Evolutionary conservation across 768 basidiomycete genomes (phyloP).

Genomic region (Podaxis mareebaensis): DNA sequence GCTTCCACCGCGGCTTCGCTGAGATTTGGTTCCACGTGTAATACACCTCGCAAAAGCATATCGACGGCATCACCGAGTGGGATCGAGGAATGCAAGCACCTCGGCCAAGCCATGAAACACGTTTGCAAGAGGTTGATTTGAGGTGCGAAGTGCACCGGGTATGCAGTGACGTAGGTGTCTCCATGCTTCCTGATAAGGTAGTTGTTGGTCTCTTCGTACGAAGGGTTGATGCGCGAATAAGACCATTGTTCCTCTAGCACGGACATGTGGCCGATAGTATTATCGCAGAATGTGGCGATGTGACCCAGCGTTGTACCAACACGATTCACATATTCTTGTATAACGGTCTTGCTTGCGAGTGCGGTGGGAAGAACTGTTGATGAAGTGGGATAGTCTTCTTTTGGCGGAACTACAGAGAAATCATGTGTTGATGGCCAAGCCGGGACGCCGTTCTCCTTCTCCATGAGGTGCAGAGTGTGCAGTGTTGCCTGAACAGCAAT

Average conservation of each 20-base stretch:
- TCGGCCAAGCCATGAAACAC: conserved; percentile 83
- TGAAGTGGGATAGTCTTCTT: conserved; percentile 71
- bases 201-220: conserved; percentile 72
- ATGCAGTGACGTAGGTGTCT: conserved; percentile 62
- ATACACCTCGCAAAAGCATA: conserved; percentile 77
- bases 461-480: conserved; percentile 67
- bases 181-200: conserved; percentile 67
- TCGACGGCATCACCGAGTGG: conserved; percentile 65
- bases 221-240: conserved; percentile 53
- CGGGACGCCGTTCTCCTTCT: conserved; percentile 69
- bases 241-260: conserved; percentile 87
- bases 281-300: conserved; percentile 61
- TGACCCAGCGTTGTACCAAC: conserved; percentile 55
- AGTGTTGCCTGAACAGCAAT: conserved; percentile 79
- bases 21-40: conserved; percentile 80
- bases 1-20: conserved; percentile 68
- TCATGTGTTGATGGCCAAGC: conserved; percentile 79
- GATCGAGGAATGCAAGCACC: conserved; percentile 64
- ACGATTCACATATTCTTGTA: conserved; percentile 73
- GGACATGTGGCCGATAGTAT: conserved; percentile 71
- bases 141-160: conserved; percentile 57
- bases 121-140: conserved; percentile 74
- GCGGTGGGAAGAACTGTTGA: conserved; percentile 60
- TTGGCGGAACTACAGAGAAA: conserved; percentile 54
- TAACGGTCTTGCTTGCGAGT: conserved; percentile 59